These are phyloP conservation scores for Peribolospora baueri DNA, from an alignment of 768 basidiomycete species.

Conservation along the genomic window DNA sequence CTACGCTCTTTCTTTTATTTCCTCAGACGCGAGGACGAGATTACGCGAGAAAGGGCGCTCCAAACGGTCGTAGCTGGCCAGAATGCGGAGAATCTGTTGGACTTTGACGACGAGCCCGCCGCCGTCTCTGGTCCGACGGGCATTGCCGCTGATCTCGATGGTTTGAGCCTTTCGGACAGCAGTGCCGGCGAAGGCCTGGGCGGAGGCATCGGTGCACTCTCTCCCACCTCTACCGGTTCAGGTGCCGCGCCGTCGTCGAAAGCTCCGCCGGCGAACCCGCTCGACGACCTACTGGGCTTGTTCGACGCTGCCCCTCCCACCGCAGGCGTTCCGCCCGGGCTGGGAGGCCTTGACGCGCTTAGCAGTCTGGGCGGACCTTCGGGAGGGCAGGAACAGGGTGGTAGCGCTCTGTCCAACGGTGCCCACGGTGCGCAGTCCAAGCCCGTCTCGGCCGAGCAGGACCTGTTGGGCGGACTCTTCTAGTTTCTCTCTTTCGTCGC, in stretches of 20 bases:
- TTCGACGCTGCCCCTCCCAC: not conserved
- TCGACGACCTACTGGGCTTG: slow-evolving; percentile 9
- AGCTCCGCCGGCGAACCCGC: slow-evolving; percentile 5
- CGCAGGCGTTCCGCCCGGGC: not conserved
- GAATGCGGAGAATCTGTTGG: slow-evolving; percentile 50
- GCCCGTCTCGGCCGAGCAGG: too few relatives aligned
- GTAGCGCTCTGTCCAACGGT: too few relatives aligned
- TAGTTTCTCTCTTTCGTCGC: too few relatives aligned
- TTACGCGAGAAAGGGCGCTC: slow-evolving; percentile 57
- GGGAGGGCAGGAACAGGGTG: too few relatives aligned
- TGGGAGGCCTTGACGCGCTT: not conserved
- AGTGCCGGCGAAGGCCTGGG: slow-evolving; percentile 51
- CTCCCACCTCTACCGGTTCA: not conserved
- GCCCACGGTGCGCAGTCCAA: too few relatives aligned
- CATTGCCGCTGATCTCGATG: not conserved
- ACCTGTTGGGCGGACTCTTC: too few relatives aligned
- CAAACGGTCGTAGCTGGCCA: slow-evolving; percentile 76
- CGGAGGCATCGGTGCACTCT: slow-evolving; percentile 24
- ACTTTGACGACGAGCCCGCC: too few relatives aligned
- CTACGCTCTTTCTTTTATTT: not conserved
- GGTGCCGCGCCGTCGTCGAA: not conserved
- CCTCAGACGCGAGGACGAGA: slow-evolving; percentile 42
- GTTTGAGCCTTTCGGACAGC: slow-evolving; percentile 5
- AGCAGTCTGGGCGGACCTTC: too few relatives aligned
- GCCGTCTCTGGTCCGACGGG: not conserved